phyloP scores from a whole-genome alignment of 768 basidiomycete species.

The Tricholomella constricta region DNA sequence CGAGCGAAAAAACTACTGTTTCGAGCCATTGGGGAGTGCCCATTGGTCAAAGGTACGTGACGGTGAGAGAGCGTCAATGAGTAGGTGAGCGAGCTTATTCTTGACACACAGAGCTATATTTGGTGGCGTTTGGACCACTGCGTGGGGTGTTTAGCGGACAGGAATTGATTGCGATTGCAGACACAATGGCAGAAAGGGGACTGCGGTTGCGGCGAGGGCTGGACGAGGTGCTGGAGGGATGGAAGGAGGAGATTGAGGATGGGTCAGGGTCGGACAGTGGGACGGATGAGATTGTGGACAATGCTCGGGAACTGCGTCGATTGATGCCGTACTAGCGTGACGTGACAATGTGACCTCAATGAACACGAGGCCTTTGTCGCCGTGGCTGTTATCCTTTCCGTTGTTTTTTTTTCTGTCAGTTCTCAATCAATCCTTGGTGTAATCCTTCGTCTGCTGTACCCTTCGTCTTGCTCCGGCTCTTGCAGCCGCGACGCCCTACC shows the following conservation, averaged over 20 bases:
- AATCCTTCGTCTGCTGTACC: not conserved
- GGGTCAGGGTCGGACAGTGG: conserved; percentile 31
- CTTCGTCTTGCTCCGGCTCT: conserved; percentile 21
- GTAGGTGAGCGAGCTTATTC: not conserved
- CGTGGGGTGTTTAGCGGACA: conserved; percentile 58
- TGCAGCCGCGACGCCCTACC: not conserved
- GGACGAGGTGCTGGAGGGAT: conserved; percentile 56
- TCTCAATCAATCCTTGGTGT: not conserved
- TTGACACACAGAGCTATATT: conserved; percentile 60
- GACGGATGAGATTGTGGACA: conserved; percentile 60
- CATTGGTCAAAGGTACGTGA: conserved; percentile 68
- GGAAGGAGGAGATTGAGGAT: conserved; percentile 37
- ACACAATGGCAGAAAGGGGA: conserved; percentile 78
- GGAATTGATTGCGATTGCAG: conserved; percentile 64
- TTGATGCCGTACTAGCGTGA: conserved; percentile 60
- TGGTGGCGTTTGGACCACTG: conserved; percentile 74
- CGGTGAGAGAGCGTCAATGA: not conserved
- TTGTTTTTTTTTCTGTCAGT: conserved; percentile 23
- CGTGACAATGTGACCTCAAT: conserved; percentile 23
- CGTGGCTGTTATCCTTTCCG: conserved; percentile 10
- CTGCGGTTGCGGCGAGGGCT: conserved; percentile 62
- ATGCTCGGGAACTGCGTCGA: conserved; percentile 58
- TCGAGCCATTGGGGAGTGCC: conserved; percentile 74
- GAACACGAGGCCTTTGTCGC: conserved; percentile 32
- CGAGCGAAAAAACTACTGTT: conserved; percentile 74